Evolutionary conservation across 106 monocot genomes (phyloP).

Genomic region (Acorus gramineus): DNA sequence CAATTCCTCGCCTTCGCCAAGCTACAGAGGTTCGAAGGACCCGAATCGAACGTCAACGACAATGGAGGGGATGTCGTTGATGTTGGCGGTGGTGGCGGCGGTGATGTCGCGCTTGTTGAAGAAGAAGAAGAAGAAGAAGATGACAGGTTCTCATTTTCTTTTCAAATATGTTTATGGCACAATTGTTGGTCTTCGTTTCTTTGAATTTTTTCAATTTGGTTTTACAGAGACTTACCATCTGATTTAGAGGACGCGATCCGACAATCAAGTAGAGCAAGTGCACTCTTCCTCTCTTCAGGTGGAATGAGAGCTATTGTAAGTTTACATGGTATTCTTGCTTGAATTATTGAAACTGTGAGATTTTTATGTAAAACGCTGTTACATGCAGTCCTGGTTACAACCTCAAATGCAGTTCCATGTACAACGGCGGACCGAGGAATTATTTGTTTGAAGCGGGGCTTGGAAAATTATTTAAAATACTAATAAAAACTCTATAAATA

Average conservation of each 20-base stretch:
- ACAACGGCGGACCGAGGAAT: too few species aligned
- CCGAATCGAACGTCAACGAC: background rate
- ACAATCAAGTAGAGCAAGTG: constrained; percentile 63
- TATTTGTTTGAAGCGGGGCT: too few species aligned
- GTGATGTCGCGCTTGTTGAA: background rate
- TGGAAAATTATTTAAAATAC: too few species aligned
- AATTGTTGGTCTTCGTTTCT: background rate
- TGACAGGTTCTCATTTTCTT: constrained; percentile 47
- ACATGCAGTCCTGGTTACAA: background rate
- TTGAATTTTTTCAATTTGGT: background rate
- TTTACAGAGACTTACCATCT: constrained; percentile 66
- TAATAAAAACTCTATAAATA: too few species aligned
- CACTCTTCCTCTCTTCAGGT: constrained; percentile 47
- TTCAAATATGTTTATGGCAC: background rate
- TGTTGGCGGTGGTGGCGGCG: too few species aligned
- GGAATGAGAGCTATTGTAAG: constrained; percentile 84
- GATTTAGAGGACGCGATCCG: constrained; percentile 75
- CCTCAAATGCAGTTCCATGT: background rate
- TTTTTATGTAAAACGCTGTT: background rate
- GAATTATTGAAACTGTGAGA: background rate
- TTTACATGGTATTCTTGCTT: constrained; percentile 1
- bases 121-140: constrained; percentile 29
- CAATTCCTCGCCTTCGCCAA: constrained; percentile 36
- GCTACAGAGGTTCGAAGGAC: constrained; percentile 67
- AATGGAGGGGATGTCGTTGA: too few species aligned